phyloP scores from a whole-genome alignment of 306 rosid species.

The Cicer yamashitae region DNA sequence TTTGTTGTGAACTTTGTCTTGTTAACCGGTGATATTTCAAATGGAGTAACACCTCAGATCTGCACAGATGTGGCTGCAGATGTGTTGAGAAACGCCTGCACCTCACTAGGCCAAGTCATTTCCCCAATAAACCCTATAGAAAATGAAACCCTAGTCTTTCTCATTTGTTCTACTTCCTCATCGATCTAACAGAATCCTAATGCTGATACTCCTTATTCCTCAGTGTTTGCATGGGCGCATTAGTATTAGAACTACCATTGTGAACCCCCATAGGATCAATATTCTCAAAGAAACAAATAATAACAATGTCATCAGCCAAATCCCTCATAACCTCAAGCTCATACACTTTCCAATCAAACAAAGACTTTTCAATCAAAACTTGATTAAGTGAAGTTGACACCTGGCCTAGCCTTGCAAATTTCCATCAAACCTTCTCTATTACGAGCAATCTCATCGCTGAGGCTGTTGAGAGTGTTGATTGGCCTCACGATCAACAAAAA shows the following conservation, averaged over 20 bases:
- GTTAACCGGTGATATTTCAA: not conserved
- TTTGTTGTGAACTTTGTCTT: constrained; percentile 1
- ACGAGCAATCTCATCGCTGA: constrained; percentile 88
- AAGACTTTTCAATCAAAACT: constrained; percentile 69
- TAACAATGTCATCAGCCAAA: constrained; percentile 84
- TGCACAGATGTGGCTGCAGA: not conserved
- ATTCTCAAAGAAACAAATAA: constrained; percentile 90
- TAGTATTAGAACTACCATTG: constrained; percentile 87
- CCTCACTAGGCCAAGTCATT: not conserved
- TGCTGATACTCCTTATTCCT: constrained; percentile 90
- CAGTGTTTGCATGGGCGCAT: constrained; percentile 84
- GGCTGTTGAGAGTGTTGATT: constrained; percentile 74
- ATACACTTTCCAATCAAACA: constrained; percentile 91
- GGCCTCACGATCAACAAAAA: constrained; percentile 76
- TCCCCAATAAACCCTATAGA: not conserved
- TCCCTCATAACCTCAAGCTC: constrained; percentile 97
- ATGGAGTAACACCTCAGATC: not conserved
- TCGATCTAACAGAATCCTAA: constrained; percentile 3
- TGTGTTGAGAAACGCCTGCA: not conserved
- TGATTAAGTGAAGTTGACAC: constrained; percentile 79
- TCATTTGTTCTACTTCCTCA: not conserved
- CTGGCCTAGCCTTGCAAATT: constrained; percentile 77
- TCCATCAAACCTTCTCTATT: constrained; percentile 71
- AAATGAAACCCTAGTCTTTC: not conserved
- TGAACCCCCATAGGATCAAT: constrained; percentile 96